Evolutionary conservation across 148 eudicot genomes (phyloP).

Genomic region (Nepenthes mirabilis): DNA sequence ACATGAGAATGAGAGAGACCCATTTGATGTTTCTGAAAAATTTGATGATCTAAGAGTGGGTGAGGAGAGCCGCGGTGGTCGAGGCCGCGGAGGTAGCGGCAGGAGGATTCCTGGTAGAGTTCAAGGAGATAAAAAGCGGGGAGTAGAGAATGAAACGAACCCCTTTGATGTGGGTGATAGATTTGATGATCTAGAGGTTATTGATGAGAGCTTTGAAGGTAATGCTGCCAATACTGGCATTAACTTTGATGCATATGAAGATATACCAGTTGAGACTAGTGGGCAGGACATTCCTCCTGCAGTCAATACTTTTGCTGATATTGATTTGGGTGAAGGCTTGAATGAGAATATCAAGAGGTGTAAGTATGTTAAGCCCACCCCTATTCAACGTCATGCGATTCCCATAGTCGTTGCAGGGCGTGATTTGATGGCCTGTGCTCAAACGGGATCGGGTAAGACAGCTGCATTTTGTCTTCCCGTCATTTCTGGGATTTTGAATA

Average conservation of each 20-base stretch:
- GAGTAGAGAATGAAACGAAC: not conserved
- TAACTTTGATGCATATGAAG: constrained; percentile 55
- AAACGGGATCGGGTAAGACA: constrained; percentile 81
- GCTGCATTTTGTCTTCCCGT: constrained; percentile 88
- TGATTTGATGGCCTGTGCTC: constrained; percentile 91
- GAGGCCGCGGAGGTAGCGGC: constrained; percentile 4
- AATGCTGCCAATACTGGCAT: constrained; percentile 5
- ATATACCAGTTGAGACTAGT: constrained; percentile 42
- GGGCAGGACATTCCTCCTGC: constrained; percentile 46
- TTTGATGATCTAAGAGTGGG: constrained; percentile 13
- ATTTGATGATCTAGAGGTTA: constrained; percentile 23
- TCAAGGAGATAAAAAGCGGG: not conserved
- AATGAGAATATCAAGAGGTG: constrained; percentile 58
- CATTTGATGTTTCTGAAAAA: constrained; percentile 6
- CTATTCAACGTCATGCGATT: constrained; percentile 60
- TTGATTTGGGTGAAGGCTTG: constrained; percentile 39
- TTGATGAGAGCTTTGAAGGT: constrained; percentile 8
- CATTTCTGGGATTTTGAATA: constrained; percentile 36
- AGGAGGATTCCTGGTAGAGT: constrained; percentile 3
- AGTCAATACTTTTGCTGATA: constrained; percentile 32
- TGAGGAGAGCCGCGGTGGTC: constrained; percentile 7
- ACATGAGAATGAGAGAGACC: not conserved
- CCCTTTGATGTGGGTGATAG: constrained; percentile 8
- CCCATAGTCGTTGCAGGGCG: constrained; percentile 59
- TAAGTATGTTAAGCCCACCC: constrained; percentile 65